phyloP scores from a whole-genome alignment of 768 basidiomycete species.

The Auricularia heimuer region DNA sequence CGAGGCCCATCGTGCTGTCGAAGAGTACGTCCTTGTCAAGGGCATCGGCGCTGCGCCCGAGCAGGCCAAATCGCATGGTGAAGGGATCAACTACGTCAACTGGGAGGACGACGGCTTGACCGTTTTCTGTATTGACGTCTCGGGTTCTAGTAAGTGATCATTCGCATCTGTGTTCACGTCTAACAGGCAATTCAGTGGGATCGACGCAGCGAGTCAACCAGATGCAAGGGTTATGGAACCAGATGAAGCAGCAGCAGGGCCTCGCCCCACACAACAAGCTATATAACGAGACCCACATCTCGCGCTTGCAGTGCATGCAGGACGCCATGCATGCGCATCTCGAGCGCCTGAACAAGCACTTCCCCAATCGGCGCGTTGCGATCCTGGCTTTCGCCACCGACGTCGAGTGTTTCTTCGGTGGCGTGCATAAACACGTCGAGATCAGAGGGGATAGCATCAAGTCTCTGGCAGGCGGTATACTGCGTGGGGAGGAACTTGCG shows the following conservation, averaged over 20 bases:
- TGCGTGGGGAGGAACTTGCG: neutral
- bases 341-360: constrained; percentile 4
- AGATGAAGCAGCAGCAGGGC: neutral
- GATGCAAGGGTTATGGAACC: constrained; percentile 5
- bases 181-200: neutral
- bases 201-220: constrained; percentile 1
- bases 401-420: constrained; percentile 6
- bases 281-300: neutral
- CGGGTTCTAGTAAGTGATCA: constrained; percentile 4
- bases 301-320: constrained; percentile 6
- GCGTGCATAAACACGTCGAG: neutral
- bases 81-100: neutral
- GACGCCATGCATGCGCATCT: constrained; percentile 7
- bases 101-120: neutral
- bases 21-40: constrained; percentile 2
- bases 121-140: constrained; percentile 7
- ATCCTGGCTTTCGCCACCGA: constrained; percentile 1
- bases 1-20: neutral
- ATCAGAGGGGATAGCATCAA: neutral
- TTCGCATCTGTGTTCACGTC: neutral
- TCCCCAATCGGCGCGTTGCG: constrained; percentile 4
- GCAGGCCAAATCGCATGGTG: neutral
- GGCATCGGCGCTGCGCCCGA: neutral
- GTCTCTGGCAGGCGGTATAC: neutral
- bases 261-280: neutral